Evolutionary conservation across 345 rosid genomes (phyloP).

Genomic region (Chamaenerion angustifolium): DNA sequence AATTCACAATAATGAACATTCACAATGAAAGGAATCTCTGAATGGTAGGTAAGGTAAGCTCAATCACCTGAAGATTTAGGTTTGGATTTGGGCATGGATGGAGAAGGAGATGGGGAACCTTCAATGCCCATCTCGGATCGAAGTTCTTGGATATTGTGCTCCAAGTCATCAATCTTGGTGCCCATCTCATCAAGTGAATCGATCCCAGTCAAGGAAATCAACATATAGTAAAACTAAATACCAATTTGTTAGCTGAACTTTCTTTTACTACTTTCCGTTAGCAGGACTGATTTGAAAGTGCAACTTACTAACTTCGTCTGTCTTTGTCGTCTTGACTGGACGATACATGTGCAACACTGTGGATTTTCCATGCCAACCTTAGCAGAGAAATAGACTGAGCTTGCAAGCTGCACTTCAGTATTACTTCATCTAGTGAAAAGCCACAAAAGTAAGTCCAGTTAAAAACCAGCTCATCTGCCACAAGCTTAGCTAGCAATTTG

Average conservation of each 20-base stretch:
- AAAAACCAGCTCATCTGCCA: too few relatives aligned
- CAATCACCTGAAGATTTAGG: constrained; percentile 27
- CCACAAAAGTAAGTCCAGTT: too few relatives aligned
- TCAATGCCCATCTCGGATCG: constrained; percentile 72
- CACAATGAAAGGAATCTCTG: background rate
- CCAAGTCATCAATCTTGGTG: constrained; percentile 60
- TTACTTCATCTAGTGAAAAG: too few relatives aligned
- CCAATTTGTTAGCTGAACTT: background rate
- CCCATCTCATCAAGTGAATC: constrained; percentile 89
- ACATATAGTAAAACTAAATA: background rate
- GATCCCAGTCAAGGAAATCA: constrained; percentile 34
- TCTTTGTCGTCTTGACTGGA: too few relatives aligned
- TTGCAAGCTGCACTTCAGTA: too few relatives aligned
- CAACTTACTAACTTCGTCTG: too few relatives aligned
- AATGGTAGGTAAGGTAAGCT: constrained; percentile 1
- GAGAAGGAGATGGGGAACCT: constrained; percentile 48
- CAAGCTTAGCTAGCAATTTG: too few relatives aligned
- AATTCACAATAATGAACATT: background rate
- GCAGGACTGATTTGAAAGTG: too few relatives aligned
- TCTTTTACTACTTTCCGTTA: too few relatives aligned
- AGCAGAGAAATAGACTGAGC: too few relatives aligned
- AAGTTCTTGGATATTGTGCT: constrained; percentile 72
- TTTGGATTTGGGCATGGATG: constrained; percentile 32
- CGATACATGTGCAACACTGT: too few relatives aligned
- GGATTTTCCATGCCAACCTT: too few relatives aligned